Conservation (phyloP, 1,284 basidiomycete species). For the Amylostereum areolatum region DNA sequence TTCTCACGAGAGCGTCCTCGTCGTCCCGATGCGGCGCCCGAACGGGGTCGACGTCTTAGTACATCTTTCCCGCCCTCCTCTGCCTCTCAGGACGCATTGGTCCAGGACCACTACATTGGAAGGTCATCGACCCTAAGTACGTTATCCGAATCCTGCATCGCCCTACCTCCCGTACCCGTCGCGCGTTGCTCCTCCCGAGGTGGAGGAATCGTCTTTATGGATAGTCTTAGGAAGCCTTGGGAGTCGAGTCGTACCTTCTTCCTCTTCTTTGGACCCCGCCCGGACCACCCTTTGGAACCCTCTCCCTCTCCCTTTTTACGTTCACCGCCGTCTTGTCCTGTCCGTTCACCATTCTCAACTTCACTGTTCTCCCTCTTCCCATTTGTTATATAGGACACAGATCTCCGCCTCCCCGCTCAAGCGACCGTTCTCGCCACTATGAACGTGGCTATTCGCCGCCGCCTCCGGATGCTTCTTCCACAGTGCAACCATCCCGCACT, state of each 20-base stretch:
- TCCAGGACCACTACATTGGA: constrained; percentile 32
- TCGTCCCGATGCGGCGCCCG: constrained; percentile 4
- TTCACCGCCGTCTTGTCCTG: constrained; percentile 21
- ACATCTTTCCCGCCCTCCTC: constrained; percentile 12
- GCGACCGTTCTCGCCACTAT: constrained; percentile 8
- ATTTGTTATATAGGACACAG: constrained; percentile 48
- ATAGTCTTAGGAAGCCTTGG: constrained; percentile 47
- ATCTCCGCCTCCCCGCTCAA: constrained; percentile 29
- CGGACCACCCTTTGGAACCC: constrained; percentile 46
- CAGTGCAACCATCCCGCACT: constrained; percentile 10
- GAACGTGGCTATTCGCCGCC: constrained; percentile 9
- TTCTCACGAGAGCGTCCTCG: neutral
- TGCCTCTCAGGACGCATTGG: constrained; percentile 18
- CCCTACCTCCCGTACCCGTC: constrained; percentile 35
- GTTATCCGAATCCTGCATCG: constrained; percentile 65
- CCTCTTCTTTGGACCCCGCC: constrained; percentile 39
- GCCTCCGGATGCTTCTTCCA: constrained; percentile 5
- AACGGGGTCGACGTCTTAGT: constrained; percentile 13
- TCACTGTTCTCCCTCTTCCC: constrained; percentile 25
- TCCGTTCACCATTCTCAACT: constrained; percentile 22
- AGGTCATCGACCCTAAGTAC: constrained; percentile 61
- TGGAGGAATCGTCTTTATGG: constrained; percentile 38
- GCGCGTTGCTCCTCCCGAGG: constrained; percentile 39
- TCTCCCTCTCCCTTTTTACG: constrained; percentile 26
- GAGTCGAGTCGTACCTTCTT: constrained; percentile 38